These are phyloP conservation scores for Colletotrichum acutatum DNA, from an alignment of 2,329 filamentous ascomycete genomes.

Conservation along the genomic window DNA sequence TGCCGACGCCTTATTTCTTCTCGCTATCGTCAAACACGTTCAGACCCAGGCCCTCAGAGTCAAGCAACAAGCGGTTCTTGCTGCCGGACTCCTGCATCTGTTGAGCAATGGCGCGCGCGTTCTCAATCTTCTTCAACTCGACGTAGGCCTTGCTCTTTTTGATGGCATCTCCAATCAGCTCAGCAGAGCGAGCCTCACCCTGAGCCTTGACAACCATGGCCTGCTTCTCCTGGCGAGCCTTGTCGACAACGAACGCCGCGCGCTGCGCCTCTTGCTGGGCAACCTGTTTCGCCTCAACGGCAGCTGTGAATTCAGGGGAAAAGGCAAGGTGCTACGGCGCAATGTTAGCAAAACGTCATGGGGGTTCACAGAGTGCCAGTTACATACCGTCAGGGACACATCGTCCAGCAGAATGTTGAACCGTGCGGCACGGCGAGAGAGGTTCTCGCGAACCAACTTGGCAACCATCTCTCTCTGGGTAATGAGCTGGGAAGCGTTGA, in stretches of 20 bases:
- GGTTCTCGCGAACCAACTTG: constrained; percentile 89
- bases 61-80: constrained; percentile 93
- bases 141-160: constrained; percentile 99
- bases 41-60: constrained; percentile 88
- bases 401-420: constrained; percentile 99
- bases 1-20: constrained; percentile 53
- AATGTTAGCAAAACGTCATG: constrained; percentile 39
- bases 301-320: constrained; percentile 79
- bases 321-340: constrained; percentile 73
- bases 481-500: constrained; percentile 98
- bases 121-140: constrained; percentile 98
- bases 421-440: constrained; percentile 87
- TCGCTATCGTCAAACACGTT: constrained; percentile 76
- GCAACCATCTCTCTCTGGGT: constrained; percentile 99
- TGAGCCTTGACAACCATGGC: constrained; percentile 98
- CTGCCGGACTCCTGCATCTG: constrained; percentile 87
- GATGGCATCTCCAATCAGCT: constrained; percentile 98
- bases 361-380: not conserved
- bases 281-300: constrained; percentile 79
- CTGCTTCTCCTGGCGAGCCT: constrained; percentile 99
- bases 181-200: constrained; percentile 97
- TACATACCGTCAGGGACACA: constrained; percentile 89
- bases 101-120: constrained; percentile 87
- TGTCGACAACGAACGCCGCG: constrained; percentile 97
- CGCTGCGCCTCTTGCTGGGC: constrained; percentile 94